A percentile compares a stretch with the other conserved stretches of the same genome.
phyloP scores from a whole-genome alignment of 2,329 filamentous ascomycete genomes.

The Clarireedia sp. region DNA sequence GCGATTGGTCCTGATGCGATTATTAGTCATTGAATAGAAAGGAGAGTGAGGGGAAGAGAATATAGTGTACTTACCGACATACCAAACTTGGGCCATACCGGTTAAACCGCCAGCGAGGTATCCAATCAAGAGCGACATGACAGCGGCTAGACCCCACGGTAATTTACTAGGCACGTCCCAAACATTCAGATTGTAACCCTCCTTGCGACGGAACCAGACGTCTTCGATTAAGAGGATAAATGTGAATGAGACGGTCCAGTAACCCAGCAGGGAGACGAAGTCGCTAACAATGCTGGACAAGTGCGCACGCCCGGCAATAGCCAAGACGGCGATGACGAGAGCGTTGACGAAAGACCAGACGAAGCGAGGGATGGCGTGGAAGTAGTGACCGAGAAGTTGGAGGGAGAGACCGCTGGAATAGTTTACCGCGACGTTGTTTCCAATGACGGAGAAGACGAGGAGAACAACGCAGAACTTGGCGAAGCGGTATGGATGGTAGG shows the following conservation, averaged over 20 bases:
- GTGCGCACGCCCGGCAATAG: slow-evolving; percentile 24
- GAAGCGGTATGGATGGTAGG: slow-evolving; percentile 39
- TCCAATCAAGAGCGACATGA: slow-evolving; percentile 22
- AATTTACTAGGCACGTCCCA: slow-evolving; percentile 25
- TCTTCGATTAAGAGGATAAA: slow-evolving; percentile 27
- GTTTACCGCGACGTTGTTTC: slow-evolving; percentile 27
- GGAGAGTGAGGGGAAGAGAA: not conserved
- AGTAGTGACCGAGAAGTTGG: slow-evolving; percentile 28
- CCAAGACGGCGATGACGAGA: slow-evolving; percentile 23
- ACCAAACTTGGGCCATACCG: slow-evolving; percentile 28
- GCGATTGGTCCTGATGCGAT: slow-evolving; percentile 22
- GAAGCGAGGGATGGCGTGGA: slow-evolving; percentile 29
- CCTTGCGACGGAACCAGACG: slow-evolving; percentile 20
- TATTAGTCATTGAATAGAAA: not conserved
- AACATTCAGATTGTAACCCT: slow-evolving; percentile 24
- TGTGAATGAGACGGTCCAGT: slow-evolving; percentile 28
- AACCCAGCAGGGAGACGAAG: slow-evolving; percentile 27
- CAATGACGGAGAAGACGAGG: slow-evolving; percentile 27
- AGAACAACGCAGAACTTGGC: slow-evolving; percentile 38
- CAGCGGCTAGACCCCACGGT: slow-evolving; percentile 26
- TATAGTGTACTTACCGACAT: slow-evolving; percentile 20
- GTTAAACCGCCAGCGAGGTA: slow-evolving; percentile 27
- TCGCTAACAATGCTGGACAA: slow-evolving; percentile 25
- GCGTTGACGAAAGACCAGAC: slow-evolving; percentile 28
- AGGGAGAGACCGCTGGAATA: slow-evolving; percentile 27